Evolutionary conservation across 768 basidiomycete species (phyloP), one percentile per base, ranked within the genome.

Genomic region (Auricularia auricula-judae): DNA sequence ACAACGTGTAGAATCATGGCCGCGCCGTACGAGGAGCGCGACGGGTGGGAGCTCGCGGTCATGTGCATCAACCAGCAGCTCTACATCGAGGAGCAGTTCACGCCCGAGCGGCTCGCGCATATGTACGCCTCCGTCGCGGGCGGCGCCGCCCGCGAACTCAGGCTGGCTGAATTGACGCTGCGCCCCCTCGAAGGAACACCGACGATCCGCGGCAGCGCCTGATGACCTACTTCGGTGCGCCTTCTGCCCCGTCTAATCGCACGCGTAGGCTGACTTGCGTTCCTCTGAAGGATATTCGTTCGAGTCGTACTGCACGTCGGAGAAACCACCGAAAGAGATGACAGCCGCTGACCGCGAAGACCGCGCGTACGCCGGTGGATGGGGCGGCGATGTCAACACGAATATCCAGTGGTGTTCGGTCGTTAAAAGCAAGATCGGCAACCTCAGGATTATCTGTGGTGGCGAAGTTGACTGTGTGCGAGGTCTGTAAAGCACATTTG

Each of bases 351-450:
- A 35, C 36, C 53, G 3, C 18, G 54, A 33, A 0, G 64, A 63
- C 23, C 63, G 56, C 12, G 34, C 35, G 5, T 61, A 58, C 47
- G 16, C 18, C 34, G 66, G 71, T 2, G 88, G 86, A 1, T 92
- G 88, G 88, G 82, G 89, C 63, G 86, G 87, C 0, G 86, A 89
- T 66, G 91, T 94, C 12, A 81, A 95, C 71, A 94, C 91, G 11
- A 93, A 93, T 68, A 82, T 89, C 0, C 91, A 94, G 68, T 94
- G 92, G 92, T 94, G 93, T 70, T 86, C 84, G 66, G 86, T 96
- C 62, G 88, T 93, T 56, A 90, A 91, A 73, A 92, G 91, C 3
- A 91, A 89, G 66, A 80, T 94, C 33, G 89, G 86, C 0, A 80
- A 84, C 64, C 82, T 79, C 34, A 79, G 90, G 51, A 75, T 91